Evolutionary conservation across 2,329 filamentous ascomycete species (phyloP).

Genomic region (Xylaria digitata): DNA sequence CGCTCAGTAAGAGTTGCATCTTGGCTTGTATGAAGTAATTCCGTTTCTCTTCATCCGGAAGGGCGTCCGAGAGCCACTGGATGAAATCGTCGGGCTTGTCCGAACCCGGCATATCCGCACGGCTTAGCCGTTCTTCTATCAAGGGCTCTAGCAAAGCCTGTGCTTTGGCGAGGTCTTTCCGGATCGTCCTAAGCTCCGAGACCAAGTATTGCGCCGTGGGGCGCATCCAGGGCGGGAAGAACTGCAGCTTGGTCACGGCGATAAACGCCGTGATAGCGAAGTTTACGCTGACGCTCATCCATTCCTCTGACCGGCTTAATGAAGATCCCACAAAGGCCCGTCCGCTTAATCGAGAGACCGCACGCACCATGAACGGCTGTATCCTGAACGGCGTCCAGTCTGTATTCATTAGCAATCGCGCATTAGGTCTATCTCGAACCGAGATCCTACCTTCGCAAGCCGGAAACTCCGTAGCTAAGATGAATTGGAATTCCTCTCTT

Average conservation of each 20-base stretch:
- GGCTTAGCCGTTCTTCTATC: constrained; percentile 58
- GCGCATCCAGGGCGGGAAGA: constrained; percentile 63
- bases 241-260: constrained; percentile 61
- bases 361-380: constrained; percentile 62
- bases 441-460: constrained; percentile 54
- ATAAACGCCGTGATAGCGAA: constrained; percentile 63
- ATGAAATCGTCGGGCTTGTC: constrained; percentile 60
- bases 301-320: constrained; percentile 63
- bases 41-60: constrained; percentile 51
- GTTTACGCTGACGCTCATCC: constrained; percentile 64
- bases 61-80: constrained; percentile 59
- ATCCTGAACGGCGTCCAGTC: constrained; percentile 68
- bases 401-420: constrained; percentile 41
- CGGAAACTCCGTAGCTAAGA: constrained; percentile 61
- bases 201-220: constrained; percentile 60
- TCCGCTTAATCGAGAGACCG: constrained; percentile 65
- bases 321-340: constrained; percentile 63
- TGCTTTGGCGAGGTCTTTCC: constrained; percentile 56
- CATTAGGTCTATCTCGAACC: constrained; percentile 18
- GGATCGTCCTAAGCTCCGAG: constrained; percentile 59
- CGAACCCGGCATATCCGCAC: constrained; percentile 53
- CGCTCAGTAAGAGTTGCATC: constrained; percentile 57
- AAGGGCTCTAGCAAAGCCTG: constrained; percentile 59
- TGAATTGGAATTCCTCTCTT: constrained; percentile 60
- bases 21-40: constrained; percentile 55